These are phyloP conservation scores for Rhodotorula glutinis DNA, from an alignment of 1,284 basidiomycete species.

Conservation along the genomic window DNA sequence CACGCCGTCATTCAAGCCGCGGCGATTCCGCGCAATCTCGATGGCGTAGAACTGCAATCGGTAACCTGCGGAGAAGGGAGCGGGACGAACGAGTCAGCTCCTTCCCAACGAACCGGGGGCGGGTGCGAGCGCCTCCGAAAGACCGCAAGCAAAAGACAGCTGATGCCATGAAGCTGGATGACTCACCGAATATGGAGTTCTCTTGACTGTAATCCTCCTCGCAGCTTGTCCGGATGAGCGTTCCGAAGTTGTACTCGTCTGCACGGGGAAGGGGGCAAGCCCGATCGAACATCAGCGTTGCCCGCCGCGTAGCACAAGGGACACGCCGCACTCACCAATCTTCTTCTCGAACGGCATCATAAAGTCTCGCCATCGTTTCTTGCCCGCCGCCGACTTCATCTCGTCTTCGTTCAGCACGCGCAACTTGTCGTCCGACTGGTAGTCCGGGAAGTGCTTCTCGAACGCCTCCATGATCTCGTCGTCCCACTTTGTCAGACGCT, in stretches of 20 bases:
- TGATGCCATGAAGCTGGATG: too few relatives aligned
- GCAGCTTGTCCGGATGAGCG: constrained; percentile 79
- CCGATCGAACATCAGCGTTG: constrained; percentile 24
- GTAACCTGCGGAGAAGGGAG: constrained; percentile 54
- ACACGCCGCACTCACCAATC: constrained; percentile 47
- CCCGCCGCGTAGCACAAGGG: too few relatives aligned
- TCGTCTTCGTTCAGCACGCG: constrained; percentile 80
- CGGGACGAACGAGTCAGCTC: constrained; percentile 52
- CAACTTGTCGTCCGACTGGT: constrained; percentile 60
- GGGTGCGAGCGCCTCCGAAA: too few relatives aligned
- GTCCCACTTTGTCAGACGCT: constrained; percentile 75
- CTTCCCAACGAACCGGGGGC: not conserved
- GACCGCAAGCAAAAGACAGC: too few relatives aligned
- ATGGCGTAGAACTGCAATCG: constrained; percentile 80
- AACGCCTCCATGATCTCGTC: constrained; percentile 85
- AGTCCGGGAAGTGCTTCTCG: constrained; percentile 76
- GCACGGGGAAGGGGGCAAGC: constrained; percentile 47
- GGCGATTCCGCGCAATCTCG: constrained; percentile 89
- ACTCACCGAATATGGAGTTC: constrained; percentile 87
- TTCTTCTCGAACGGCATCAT: constrained; percentile 68
- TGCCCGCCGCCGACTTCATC: constrained; percentile 89
- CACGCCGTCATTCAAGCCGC: constrained; percentile 87
- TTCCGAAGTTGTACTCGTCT: constrained; percentile 96
- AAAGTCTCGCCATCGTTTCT: constrained; percentile 87
- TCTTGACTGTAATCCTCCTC: constrained; percentile 80